Base-by-base conservation (phyloP, 1,284 basidiomycete genomes). In the Microbotryum lychnidis-dioicae region DNA sequence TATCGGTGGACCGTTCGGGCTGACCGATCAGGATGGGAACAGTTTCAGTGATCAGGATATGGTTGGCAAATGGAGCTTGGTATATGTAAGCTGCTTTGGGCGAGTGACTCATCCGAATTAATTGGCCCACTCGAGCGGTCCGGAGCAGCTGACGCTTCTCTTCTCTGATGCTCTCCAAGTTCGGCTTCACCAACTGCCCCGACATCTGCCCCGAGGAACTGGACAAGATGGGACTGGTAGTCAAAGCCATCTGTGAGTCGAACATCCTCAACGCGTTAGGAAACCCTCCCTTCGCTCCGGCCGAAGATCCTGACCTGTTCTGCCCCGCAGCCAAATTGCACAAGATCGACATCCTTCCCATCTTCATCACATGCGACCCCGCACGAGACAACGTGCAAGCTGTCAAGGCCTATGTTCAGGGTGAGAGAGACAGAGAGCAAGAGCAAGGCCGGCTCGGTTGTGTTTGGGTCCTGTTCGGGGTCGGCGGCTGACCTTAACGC, bases 181-280 rank as follows among this genome's bases (percentile, higher is more conserved):
- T 97, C 76, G 92, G 92, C 16, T 96, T 96, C 78, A 92, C 91
- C 37, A 92, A 96, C 76, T 96, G 92, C 75, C 96, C 94, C 4
- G 96, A 99, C 76, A 97, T 99, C 64, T 99, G 94, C 75, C 94
- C 94, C 2, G 91, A 96, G 66, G 94, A 98, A 77, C 81, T 99
- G 37, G 94, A 98, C 80, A 98, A 98, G 80, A 87, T 97, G 81
- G 85, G 87, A 23, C 80, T 78, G 1, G 86, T 93, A n/a, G 82
- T 97, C 42, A 80, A 87, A 48, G 77, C 80, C 52, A 80, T 91
- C 62, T 85, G 89, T 87, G 69, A 67, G 86, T 77, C 23, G 25
- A 14, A 29, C 14, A 21, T 31, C 18, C 29, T n/a, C 27, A 23
- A 14, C 7, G 14, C 2, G n/a, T 33, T 4, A 55, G 12, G 5